Base-by-base conservation (phyloP, 805 yeast genomes). In the Maudiozyma serrabonitensis region DNA sequence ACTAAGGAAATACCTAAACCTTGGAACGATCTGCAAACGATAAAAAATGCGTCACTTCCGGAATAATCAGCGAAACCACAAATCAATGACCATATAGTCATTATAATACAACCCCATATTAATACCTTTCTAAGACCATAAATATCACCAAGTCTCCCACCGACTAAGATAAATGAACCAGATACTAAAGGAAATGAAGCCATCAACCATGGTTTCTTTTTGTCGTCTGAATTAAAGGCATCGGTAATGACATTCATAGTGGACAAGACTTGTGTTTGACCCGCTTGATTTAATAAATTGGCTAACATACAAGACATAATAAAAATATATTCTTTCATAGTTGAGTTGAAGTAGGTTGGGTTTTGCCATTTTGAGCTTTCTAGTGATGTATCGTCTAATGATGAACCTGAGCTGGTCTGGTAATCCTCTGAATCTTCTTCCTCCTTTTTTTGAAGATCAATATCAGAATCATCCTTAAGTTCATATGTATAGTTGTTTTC, bases 61-160 rank as follows among this genome's bases (percentile, higher is more conserved):
- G 81, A 55, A 57, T 78, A 84, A 21, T 64, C 62, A 0, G 84
- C 66, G 5, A 83, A 59, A 0, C 90, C 91, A 3, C 79, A 74
- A 18, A 85, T 63, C 46, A 83, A 54, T 1, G 81, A 69, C 84
- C 88, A 81, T 0, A 83, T 31, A 0, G 73, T 56, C 6, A 75
- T 63, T 79, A 84, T 75, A 6, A 64, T 44, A 64, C 79, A 80
- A 1, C 91, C 88, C 12, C 69, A 55, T 0, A 79, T 42, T 48
- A 81, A 70, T n/a, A 78, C 64, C 37, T 61, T 67, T 53, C 78
- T 80, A 47, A 82, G 69, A 0, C 93, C 91, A 54, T 77, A 78
- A 11, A 84, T 68, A 58, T 85, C 95, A 34, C 95, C 93, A 41
- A 83, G 57, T 46, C 81, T 73, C 9, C 93, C 93, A 37, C 83